Base-by-base conservation (phyloP, 768 basidiomycete species). In the Rhizopogon vinicolor region DNA sequence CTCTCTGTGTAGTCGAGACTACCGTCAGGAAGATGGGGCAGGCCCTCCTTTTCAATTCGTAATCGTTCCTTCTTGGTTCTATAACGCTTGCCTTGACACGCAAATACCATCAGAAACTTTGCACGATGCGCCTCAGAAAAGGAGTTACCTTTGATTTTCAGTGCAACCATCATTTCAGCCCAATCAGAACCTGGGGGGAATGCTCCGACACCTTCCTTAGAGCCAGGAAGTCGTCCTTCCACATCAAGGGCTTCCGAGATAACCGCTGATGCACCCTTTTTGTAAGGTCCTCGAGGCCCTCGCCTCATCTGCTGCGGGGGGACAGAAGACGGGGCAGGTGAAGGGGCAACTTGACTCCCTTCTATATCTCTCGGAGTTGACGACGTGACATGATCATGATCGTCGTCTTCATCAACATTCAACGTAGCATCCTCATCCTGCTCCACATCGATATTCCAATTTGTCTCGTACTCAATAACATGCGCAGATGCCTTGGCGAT, bases 371-470 rank as follows among this genome's bases (percentile, higher is more conserved):
- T 78, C 7, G 75, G 75, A 10, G 78, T 76, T 0, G 68, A 72
- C 7, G 58, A 58, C 16, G 58, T 58, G 42, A 56, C 48, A 37
- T 25, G 48, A 43, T 59, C 48, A 22, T 16, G 48, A 43, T 59
- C 60, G 4, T 62, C 58, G 31, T 64, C 61, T 33, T 82, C 74
- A 1, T 77, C 74, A 41, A 75, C 66, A 8, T 68, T 71, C 56
- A 73, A 39, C 56, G 68, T 42, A 7, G 53, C 61, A 3, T 71
- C 74, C 9, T 75, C 86, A 41, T 87, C 88, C 37, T 79, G 80
- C 62, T 89, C 89, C 8, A 87, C 74, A 51, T 92, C 89, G 55
- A 91, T 86, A 61, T 88, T 90, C 89, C 89, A 91, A 65, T 90
- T 86, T 1, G 86, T 83, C 71, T 91, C 89, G 65, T 86, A 87